Base-by-base conservation (phyloP, 2,329 filamentous ascomycete genomes). In the Capronia coronata region DNA sequence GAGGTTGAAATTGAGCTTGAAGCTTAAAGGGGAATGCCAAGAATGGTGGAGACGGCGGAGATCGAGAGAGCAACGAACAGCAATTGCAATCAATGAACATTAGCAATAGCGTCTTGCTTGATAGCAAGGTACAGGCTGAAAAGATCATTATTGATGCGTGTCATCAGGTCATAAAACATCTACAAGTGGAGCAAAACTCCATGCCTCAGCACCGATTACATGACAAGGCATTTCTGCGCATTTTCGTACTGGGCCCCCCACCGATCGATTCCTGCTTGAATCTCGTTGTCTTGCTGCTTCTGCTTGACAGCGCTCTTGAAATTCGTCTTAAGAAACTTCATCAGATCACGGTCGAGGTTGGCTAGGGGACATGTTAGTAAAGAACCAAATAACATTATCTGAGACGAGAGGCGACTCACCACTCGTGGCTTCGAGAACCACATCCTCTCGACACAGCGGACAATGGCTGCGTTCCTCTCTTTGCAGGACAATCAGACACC, bases 401-500 rank as follows among this genome's bases (percentile, higher is more conserved):
- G n/a, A n/a, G n/a, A n/a, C n/a, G n/a, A n/a, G n/a, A n/a, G n/a
- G n/a, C n/a, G n/a, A n/a, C 74, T 71, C 71, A 79, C 79, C 75
- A 48, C 79, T 74, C 54, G 85, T 83, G 0, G 87, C 87, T 50
- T 76, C 70, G 70, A 87, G 75, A 9, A 94, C 79, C 0, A 83
- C 84, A 50, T 83, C 76, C 14, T 79, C 76, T 50, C 89, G 76
- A 64, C 88, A 94, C 46, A 93, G 71, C 0, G 88, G 87, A 62
- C 88, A 94, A 44, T 79, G 72, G 30, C 76, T 75, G 62, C 85
- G 81, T 52, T 76, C 74, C 32, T 80, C 78, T 39, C 81, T 79
- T 64, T 93, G 87, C 69, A 94, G 80, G 59, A 86, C 81, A 55
- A 94, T 82, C 42, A 91, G 75, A 63, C 88, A 94, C 2, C 86